Base-by-base conservation (phyloP, 768 basidiomycete genomes). In the Cystobasidium tubakii region DNA sequence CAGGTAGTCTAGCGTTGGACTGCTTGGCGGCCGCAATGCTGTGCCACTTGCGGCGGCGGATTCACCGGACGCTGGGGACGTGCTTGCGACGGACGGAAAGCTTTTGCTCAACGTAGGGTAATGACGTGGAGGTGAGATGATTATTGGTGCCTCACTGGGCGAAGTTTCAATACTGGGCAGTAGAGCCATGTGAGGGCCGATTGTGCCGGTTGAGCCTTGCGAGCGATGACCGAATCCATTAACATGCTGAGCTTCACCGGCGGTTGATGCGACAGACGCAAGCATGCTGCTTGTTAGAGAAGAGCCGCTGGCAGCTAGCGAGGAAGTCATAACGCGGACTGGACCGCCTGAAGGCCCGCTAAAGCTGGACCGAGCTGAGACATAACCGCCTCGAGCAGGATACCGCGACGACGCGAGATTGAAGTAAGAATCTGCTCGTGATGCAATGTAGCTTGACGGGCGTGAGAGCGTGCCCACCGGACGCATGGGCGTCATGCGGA, bases 401-500 rank as follows among this genome's bases (percentile, higher is more conserved):
- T 55, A 71, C 1, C 69, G 33, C 6, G 69, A n/a, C 21, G 69
- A 54, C 6, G 39, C 33, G 3, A 55, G 53, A 17, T 55, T 53
- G 55, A 71, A 71, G 54, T 71, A 71, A 19, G 69, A 71, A 9
- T 39, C 43, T 19, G 54, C 33, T 6, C 69, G 54, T 19, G 50
- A 34, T 27, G 46, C 69, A 17, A 60, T n/a, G n/a, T 55, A 57
- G 34, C 54, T 57, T 17, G 50, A 53, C 17, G 57, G 29, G 3
- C 66, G 62, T 10, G 62, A 53, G 12, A 17, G 29, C 13, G 21
- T 29, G 10, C 44, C 73, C 6, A 65, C 67, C 12, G 73, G 70
- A 7, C 74, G 65, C 29, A 75, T 43, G 7, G 74, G 74, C 12
- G 74, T 70, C 66, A 74, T 75, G 31, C 62, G 27, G 66, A 72